Base-by-base conservation (phyloP, 1,284 basidiomycete species). In the Marasmius oreades region DNA sequence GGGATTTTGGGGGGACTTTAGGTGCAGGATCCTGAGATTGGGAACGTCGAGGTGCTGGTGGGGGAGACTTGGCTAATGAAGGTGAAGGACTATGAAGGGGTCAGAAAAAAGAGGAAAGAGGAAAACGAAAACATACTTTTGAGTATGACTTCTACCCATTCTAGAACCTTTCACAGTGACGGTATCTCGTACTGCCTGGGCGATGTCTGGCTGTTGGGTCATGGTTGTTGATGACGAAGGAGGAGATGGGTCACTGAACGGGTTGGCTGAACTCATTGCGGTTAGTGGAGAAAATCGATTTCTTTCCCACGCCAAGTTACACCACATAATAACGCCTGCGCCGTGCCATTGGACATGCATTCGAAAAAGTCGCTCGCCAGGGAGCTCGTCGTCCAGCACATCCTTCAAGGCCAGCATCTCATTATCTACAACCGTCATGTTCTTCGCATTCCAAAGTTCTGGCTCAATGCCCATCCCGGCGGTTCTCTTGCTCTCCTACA, bases 401-500 rank as follows among this genome's bases (percentile, higher is more conserved):
- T 97, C 65, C 79, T 91, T 65, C 76, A 77, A 1, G 94, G 95
- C 55, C 84, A 95, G 59, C 74, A 79, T 53, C 82, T 98, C 63
- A 82, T 98, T 70, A 79, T 99, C 60, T 90, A 92, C 74, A 76
- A 83, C 64, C 79, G 81, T 62, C 77, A 81, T 59, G 85, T 98
- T 61, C 86, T 98, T 62, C 85, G 88, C 61, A 85, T 97, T n/a
- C 85, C 93, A 22, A 78, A 80, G 12, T 75, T 80, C 16, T 98
- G 96, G 97, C 85, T 96, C 20, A 71, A 81, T 3, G 76, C 80
- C 2, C 97, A 99, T 69, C 96, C 96, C 0, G 97, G 96, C 44
- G 95, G 96, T 54, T 74, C 85, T 12, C 86, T 98, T 50, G 84
- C 95, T 18, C 86, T 99, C 59, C 85, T 97, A 26, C 97, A 99